Percentiles rank a stretch among this genome's conserved stretches.
Conservation (phyloP, 73 alveolate genomes). For the Effrenium voratum region DNA sequence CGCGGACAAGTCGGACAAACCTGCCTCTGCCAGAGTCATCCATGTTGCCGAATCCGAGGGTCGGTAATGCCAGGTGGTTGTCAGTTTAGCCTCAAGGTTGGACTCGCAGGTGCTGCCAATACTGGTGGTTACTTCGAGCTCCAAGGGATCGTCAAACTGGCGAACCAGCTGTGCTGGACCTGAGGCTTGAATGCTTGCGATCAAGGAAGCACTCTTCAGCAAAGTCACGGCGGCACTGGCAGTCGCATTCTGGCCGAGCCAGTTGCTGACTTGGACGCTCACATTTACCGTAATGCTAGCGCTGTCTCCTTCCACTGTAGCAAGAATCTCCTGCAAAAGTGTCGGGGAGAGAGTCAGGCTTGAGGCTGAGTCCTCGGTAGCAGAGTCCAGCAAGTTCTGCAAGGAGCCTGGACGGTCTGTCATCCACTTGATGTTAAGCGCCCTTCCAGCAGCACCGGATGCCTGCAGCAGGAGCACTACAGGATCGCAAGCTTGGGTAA, state of each 20-base stretch:
- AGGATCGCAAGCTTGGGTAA: background rate
- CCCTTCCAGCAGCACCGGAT: background rate
- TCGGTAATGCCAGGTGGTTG: constrained; percentile 25
- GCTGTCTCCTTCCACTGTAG: background rate
- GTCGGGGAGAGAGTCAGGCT: background rate
- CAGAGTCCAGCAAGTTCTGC: background rate
- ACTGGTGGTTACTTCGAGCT: constrained; percentile 1
- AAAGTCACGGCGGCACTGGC: too few relatives aligned
- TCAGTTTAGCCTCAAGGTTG: background rate
- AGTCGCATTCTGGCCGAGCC: background rate
- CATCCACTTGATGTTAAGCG: background rate
- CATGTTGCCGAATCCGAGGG: background rate
- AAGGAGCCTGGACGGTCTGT: background rate
- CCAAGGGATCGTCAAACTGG: background rate
- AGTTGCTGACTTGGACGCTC: background rate
- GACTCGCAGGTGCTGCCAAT: background rate
- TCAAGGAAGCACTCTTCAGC: background rate
- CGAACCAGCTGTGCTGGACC: background rate
- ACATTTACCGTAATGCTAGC: background rate
- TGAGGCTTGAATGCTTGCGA: background rate
- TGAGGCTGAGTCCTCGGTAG: background rate
- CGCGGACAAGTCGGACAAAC: constrained; percentile 21
- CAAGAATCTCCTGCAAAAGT: background rate
- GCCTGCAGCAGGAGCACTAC: background rate
- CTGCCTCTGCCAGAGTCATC: background rate